Percentiles rank a stretch among this genome's conserved stretches.
These are phyloP conservation scores for Xenosphaeropsis pyriputrescens DNA, from an alignment of 2,329 filamentous ascomycete genomes.

Conservation along the genomic window DNA sequence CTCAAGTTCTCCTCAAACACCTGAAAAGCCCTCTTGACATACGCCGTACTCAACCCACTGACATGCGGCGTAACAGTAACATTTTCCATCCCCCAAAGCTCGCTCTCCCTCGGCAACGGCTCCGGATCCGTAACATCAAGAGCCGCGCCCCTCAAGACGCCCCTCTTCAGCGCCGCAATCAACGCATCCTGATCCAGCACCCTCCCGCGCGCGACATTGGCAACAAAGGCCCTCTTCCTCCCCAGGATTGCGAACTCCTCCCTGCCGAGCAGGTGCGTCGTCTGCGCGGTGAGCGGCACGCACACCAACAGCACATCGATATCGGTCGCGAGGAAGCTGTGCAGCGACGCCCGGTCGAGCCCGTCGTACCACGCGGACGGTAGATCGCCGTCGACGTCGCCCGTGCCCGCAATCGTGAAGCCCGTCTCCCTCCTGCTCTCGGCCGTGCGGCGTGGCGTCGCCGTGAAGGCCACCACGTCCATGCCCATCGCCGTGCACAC, in stretches of 20 bases:
- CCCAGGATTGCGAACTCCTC: constrained; percentile 14
- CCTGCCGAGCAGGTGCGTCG: constrained; percentile 20
- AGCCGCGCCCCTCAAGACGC: constrained; percentile 38
- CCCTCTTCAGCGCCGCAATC: constrained; percentile 29
- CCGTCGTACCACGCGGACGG: constrained; percentile 16
- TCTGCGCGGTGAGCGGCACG: constrained; percentile 14
- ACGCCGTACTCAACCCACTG: constrained; percentile 34
- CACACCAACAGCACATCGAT: constrained; percentile 15
- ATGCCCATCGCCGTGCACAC: constrained; percentile 52
- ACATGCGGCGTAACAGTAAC: constrained; percentile 47
- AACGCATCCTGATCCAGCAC: constrained; percentile 42
- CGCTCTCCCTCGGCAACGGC: constrained; percentile 38
- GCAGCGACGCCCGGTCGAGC: constrained; percentile 4
- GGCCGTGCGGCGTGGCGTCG: constrained; percentile 48
- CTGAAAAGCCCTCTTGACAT: constrained; percentile 39
- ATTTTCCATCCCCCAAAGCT: constrained; percentile 43
- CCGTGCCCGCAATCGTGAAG: constrained; percentile 52
- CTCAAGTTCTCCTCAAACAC: constrained; percentile 42
- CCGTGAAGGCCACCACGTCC: constrained; percentile 61
- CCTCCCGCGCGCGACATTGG: constrained; percentile 45
- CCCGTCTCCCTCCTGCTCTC: constrained; percentile 47
- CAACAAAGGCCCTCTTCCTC: constrained; percentile 26
- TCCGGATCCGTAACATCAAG: constrained; percentile 52
- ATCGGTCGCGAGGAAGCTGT: constrained; percentile 9
- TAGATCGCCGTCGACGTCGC: constrained; percentile 12